phyloP scores from a whole-genome alignment of 2,329 filamentous ascomycete genomes.

The Colletotrichum aenigma region DNA sequence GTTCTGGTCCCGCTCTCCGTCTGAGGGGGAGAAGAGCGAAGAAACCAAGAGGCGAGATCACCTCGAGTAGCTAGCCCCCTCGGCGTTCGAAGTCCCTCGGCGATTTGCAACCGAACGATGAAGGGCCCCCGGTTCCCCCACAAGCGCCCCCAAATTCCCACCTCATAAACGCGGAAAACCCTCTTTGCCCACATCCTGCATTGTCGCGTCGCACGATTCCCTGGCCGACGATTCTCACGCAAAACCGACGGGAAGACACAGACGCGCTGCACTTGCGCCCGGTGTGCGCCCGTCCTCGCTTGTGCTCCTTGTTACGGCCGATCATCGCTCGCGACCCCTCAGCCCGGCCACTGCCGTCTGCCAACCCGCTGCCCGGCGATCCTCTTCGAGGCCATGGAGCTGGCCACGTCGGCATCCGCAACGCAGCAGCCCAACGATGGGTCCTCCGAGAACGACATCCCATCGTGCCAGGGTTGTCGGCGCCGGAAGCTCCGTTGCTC shows the following conservation, averaged over 20 bases:
- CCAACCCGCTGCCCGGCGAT: conserved; percentile 3
- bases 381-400: not conserved
- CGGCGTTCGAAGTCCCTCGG: not conserved
- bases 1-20: not conserved
- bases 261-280: not conserved
- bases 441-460: conserved; percentile 20
- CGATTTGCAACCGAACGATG: not conserved
- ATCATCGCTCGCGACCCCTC: not conserved
- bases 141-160: not conserved
- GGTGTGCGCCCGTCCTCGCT: not conserved
- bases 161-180: not conserved
- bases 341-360: not conserved
- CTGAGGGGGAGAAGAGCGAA: not conserved
- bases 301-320: not conserved
- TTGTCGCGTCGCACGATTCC: conserved; percentile 19
- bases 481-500: conserved; percentile 37
- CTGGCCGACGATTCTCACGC: conserved; percentile 21
- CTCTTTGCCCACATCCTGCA: not conserved
- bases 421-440: not conserved
- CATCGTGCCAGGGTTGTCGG: conserved; percentile 36
- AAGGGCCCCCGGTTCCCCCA: not conserved
- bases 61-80: not conserved
- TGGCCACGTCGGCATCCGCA: not conserved
- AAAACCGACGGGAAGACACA: not conserved
- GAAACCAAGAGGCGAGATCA: not conserved